These are phyloP conservation scores for Physcomitrellopsis africana DNA, from an alignment of 225 moss, liverwort and hornwort species.

Conservation along the genomic window DNA sequence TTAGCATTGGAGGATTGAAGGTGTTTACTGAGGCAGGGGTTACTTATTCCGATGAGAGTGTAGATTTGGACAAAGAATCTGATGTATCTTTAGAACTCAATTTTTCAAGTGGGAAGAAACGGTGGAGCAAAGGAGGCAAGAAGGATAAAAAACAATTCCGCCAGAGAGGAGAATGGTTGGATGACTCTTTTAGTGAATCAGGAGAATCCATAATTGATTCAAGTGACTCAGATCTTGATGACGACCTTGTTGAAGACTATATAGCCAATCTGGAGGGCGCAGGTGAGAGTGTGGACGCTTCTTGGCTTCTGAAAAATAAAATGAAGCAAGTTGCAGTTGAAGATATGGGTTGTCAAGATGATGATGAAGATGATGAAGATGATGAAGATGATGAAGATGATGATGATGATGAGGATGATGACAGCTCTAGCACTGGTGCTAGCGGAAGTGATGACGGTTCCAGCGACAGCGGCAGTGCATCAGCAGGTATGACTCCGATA, in stretches of 20 bases:
- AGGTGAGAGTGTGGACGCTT: constrained; percentile 53
- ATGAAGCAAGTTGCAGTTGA: constrained; percentile 63
- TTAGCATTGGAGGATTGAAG: constrained; percentile 77
- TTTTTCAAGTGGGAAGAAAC: constrained; percentile 43
- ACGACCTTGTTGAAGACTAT: constrained; percentile 81
- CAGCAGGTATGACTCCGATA: constrained; percentile 41
- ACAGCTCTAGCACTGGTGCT: constrained; percentile 34
- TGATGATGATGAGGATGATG: constrained; percentile 35
- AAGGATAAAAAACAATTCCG: constrained; percentile 30
- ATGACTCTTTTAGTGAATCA: constrained; percentile 63
- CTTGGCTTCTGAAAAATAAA: constrained; percentile 56
- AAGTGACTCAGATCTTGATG: constrained; percentile 71
- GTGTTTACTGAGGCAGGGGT: constrained; percentile 58
- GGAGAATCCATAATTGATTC: constrained; percentile 56
- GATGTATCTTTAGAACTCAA: constrained; percentile 36
- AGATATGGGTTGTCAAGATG: constrained; percentile 59
- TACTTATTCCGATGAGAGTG: constrained; percentile 48
- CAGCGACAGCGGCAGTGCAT: constrained; percentile 37
- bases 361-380: constrained; percentile 53
- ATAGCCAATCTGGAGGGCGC: constrained; percentile 70
- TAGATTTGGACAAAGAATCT: constrained; percentile 48
- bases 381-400: constrained; percentile 52
- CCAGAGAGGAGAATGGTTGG: constrained; percentile 51
- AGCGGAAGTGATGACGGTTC: constrained; percentile 50
- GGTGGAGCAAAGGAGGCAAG: constrained; percentile 35